Base-by-base conservation (phyloP, 2,329 filamentous ascomycete species). In the Cryphonectria naterciae region DNA sequence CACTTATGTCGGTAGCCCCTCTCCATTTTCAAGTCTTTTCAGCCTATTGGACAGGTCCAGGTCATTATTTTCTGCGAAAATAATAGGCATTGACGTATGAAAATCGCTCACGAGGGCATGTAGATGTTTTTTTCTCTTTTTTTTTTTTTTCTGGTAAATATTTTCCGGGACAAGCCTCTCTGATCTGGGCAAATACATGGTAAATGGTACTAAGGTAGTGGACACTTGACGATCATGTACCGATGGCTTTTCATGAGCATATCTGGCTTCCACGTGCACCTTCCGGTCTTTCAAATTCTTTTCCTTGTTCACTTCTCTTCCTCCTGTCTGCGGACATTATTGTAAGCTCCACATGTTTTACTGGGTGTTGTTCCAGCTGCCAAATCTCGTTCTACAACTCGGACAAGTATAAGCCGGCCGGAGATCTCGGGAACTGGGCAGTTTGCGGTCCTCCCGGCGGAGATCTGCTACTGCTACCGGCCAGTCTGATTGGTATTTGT, bases 21-120 rank as follows among this genome's bases (percentile, higher is more conserved):
- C 52, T 28, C 25, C 28, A 56, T 32, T 35, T 2, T 32, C 15
- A 32, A 58, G 28, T 6, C 25, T 35, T 32, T n/a, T 15, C 32
- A 39, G 77, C 79, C 80, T 79, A 78, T 56, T 19, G n/a, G 39
- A 41, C 22, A 67, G 54, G 13, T 6, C 8, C 4, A 67, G 49
- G 13, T 54, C 32, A 41, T 56, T 79, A 77, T 76, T 78, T 78
- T 77, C 77, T 32, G 77, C 80, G 75, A 78, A 79, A 79, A 68
- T 71, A 74, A 75, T 71, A 72, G 70, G 70, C 74, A 76, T 73
- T 71, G 54, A 64, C 58, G 75, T 75, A 73, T 74, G 71, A 77
- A 77, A 78, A 72, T 69, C 65, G 63, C 68, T 71, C 61, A 68
- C 56, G 11, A 66, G 19, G 46, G 58, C n/a, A 60, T 68, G 67